Base-by-base conservation (phyloP, 176 grass and related monocot genomes). In the Musa beccarii region DNA sequence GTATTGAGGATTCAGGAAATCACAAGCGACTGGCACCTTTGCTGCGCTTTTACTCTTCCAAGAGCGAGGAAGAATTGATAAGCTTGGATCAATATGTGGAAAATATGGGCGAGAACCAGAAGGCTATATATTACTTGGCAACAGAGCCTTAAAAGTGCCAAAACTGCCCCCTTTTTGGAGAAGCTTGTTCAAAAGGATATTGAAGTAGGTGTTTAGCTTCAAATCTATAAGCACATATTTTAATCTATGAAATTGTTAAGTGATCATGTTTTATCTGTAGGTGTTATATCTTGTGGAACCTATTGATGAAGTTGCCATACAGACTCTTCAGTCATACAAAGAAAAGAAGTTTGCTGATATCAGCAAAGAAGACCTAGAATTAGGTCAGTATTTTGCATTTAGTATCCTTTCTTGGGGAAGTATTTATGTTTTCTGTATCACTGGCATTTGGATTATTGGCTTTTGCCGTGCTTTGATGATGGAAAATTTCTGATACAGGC, bases 261-360 rank as follows among this genome's bases (percentile, higher is more conserved):
- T 19, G 8, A 16, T 56, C 9, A 55, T 55, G 8, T 76, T 72
- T 61, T 1, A 56, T 67, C 63, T 82, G 53, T 69, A 96, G 87
- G 87, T 96, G 59, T 79, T 96, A 10, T 96, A 96, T 67, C 89
- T 96, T 22, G 78, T 96, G 9, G 89, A 96, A 59, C 89, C 92
- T 2, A 96, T 92, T 53, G 92, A 92, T 86, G 92, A 96, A 81
- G 89, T 96, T 78, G 89, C 92, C 52, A 96, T 96, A 75, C 92
- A 96, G 87, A 96, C 92, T 78, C 75, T 96, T 63, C 92, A 96
- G 76, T 89, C 92, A 11, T 96, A 92, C 78, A 96, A 96, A 73
- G 92, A 96, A 69, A 96, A 96, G 69, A 92, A 89, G 55, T 89
- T 96, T 74, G 87, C 92, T 51, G 92, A 92, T 79, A 92, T 96